Conservation (phyloP, 257 asterid genomes). For the Marsdenia floribunda region DNA sequence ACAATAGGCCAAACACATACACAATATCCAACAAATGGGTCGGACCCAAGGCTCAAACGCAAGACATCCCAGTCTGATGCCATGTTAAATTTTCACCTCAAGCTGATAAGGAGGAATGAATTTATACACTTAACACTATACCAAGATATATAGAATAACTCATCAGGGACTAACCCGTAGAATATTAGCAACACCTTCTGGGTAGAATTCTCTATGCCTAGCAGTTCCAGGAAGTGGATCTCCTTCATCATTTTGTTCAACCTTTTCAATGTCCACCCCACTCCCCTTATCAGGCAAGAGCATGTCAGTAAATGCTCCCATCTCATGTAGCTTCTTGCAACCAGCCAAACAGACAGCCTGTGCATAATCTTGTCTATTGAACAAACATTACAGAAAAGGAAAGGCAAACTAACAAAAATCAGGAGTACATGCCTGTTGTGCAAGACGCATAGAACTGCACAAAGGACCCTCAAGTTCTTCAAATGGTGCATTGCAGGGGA, state of each 20-base stretch:
- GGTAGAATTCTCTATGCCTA: slow-evolving; percentile 97
- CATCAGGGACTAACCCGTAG: slow-evolving; percentile 61
- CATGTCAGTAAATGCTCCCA: slow-evolving; percentile 99
- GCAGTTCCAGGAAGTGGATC: slow-evolving; percentile 97
- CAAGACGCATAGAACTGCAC: slow-evolving; percentile 91
- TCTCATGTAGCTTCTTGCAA: slow-evolving; percentile 98
- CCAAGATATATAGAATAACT: slow-evolving; percentile 6
- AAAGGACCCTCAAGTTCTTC: slow-evolving; percentile 92
- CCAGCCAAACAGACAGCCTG: slow-evolving; percentile 99
- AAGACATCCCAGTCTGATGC: too few species aligned
- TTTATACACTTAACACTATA: too few species aligned
- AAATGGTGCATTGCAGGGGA: slow-evolving; percentile 98
- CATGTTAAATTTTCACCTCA: too few species aligned
- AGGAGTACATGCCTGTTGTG: slow-evolving; percentile 76
- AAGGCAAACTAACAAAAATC: slow-evolving; percentile 1
- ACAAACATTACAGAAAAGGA: slow-evolving; percentile 7
- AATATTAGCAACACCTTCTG: slow-evolving; percentile 94
- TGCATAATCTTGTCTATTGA: slow-evolving; percentile 20
- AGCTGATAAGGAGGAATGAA: too few species aligned
- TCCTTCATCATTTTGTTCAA: slow-evolving; percentile 81
- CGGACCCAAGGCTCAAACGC: too few species aligned
- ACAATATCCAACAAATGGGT: too few species aligned
- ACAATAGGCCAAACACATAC: too few species aligned
- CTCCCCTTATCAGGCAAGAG: slow-evolving; percentile 96
- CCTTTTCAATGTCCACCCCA: slow-evolving; percentile 62